A percentile compares a stretch with the other conserved stretches of the same genome.
These are phyloP conservation scores for Psilocybe cubensis DNA, from an alignment of 768 basidiomycete species.

Conservation along the genomic window DNA sequence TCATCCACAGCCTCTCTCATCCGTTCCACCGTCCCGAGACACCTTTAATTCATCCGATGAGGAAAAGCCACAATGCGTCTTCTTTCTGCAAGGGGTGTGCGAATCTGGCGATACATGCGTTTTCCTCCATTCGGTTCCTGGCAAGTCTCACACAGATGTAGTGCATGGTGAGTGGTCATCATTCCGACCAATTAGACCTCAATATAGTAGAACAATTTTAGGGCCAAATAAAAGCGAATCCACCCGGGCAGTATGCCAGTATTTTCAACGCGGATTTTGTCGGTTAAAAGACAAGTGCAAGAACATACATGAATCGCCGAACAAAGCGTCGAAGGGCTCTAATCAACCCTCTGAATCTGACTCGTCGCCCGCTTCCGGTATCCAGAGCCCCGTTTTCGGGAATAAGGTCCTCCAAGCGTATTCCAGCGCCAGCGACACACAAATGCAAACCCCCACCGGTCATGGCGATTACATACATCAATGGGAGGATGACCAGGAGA, in stretches of 20 bases:
- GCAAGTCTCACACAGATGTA: not conserved
- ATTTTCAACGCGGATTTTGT: not conserved
- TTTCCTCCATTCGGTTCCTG: constrained; percentile 1
- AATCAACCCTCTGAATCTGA: not conserved
- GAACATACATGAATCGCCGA: not conserved
- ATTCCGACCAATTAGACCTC: not conserved
- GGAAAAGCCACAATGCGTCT: constrained; percentile 2
- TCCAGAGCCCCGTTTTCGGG: not conserved
- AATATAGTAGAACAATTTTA: not conserved
- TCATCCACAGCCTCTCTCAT: not conserved
- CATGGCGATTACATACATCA: not conserved
- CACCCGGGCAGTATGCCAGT: not conserved
- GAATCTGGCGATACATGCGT: not conserved
- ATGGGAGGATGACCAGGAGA: not conserved
- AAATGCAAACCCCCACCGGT: not conserved
- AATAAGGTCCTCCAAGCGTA: not conserved
- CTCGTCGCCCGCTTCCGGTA: not conserved
- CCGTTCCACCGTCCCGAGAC: not conserved
- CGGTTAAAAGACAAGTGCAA: not conserved
- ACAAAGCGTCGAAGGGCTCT: not conserved
- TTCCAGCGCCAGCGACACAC: not conserved
- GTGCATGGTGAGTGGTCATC: not conserved
- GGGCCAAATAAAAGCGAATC: not conserved
- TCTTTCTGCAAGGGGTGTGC: constrained; percentile 1
- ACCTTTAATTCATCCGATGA: not conserved